Evolutionary conservation across 1,139 yeast species (phyloP).

Genomic region (Pichia sp.): DNA sequence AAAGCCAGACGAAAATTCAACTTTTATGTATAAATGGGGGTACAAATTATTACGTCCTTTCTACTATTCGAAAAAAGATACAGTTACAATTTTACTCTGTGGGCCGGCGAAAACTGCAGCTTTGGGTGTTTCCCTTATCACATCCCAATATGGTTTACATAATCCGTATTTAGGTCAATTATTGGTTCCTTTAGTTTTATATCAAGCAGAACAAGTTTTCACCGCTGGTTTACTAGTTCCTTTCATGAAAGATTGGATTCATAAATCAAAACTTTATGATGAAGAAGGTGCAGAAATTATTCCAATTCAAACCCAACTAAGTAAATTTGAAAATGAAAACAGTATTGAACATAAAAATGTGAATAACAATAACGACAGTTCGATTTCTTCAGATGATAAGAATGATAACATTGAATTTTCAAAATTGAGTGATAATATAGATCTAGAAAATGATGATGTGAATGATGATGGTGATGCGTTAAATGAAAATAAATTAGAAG

Average conservation of each 20-base stretch:
- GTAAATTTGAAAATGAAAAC: background rate
- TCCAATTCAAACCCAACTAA: background rate
- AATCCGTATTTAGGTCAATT: conserved; percentile 60
- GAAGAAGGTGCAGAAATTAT: background rate
- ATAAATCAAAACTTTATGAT: conserved; percentile 5
- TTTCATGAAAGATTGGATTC: conserved; percentile 18
- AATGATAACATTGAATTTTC: background rate
- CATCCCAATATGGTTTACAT: conserved; percentile 70
- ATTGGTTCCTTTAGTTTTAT: conserved; percentile 73
- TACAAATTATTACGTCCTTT: conserved; percentile 53
- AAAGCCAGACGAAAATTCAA: conserved; percentile 40
- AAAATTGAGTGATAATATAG: background rate
- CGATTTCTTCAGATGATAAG: background rate
- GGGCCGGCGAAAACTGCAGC: conserved; percentile 95
- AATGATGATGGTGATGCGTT: background rate
- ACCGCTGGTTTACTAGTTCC: conserved; percentile 17
- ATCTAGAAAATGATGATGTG: background rate
- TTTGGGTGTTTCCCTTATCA: conserved; percentile 71
- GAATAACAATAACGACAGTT: background rate
- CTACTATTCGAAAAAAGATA: conserved; percentile 61
- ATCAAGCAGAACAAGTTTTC: conserved; percentile 76
- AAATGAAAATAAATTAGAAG: background rate
- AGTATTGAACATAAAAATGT: background rate
- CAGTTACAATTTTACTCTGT: conserved; percentile 75
- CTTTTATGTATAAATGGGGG: conserved; percentile 35